These are phyloP conservation scores for Penicillium mononematosum DNA, from an alignment of 495 filamentous ascomycete species.

Conservation along the genomic window DNA sequence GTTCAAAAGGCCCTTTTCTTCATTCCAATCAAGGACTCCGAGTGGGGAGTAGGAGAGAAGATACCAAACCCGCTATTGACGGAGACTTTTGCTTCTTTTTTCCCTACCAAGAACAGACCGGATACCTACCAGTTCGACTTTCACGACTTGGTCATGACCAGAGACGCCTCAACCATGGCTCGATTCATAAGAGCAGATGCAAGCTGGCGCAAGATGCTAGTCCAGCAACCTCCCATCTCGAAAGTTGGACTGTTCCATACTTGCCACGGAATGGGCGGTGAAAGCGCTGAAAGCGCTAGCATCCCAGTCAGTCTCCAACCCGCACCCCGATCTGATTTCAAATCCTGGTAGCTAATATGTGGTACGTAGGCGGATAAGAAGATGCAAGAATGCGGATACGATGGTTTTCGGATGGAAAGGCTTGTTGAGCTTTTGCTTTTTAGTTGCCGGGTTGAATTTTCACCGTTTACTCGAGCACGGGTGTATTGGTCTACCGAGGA, in stretches of 20 bases:
- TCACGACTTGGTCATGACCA: neutral
- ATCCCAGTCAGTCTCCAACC: conserved; percentile 7
- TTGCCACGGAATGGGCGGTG: neutral
- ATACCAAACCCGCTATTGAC: conserved; percentile 7
- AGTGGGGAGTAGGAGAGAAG: conserved; percentile 1
- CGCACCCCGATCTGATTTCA: neutral
- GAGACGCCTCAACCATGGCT: neutral
- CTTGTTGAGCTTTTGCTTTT: conserved; percentile 13
- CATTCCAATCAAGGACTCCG: conserved; percentile 13
- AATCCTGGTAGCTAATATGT: neutral
- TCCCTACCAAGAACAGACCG: neutral
- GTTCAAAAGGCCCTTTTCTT: conserved; percentile 19
- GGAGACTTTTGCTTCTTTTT: conserved; percentile 9
- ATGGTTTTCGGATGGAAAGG: conserved; percentile 18
- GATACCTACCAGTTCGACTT: neutral
- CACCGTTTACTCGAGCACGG: neutral
- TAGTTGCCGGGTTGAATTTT: neutral
- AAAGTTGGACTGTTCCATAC: conserved; percentile 9
- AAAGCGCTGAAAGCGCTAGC: neutral
- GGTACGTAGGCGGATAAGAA: conserved; percentile 1
- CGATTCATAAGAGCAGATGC: conserved; percentile 2
- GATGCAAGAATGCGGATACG: conserved; percentile 2
- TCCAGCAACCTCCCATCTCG: conserved; percentile 10
- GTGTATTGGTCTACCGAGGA: conserved; percentile 13
- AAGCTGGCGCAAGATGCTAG: conserved; percentile 17